Evolutionary conservation across 2,329 filamentous ascomycete genomes (phyloP).

Genomic region (Fusarium algeriense): DNA sequence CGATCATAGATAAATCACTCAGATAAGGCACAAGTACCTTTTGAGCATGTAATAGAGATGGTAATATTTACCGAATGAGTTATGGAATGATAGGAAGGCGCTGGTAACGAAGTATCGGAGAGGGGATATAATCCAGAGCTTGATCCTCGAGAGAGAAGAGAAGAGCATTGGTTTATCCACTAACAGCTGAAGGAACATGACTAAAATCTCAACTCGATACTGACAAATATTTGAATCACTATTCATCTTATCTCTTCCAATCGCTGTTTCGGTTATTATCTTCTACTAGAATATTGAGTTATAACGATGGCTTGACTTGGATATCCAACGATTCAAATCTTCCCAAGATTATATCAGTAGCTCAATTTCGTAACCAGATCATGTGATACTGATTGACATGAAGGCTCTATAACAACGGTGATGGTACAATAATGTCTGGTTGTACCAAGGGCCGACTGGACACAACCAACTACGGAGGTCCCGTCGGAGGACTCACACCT

Average conservation of each 20-base stretch:
- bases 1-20: background rate
- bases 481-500: constrained; percentile 40
- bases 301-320: background rate
- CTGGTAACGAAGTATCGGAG: background rate
- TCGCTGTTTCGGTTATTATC: background rate
- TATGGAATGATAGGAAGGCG: background rate
- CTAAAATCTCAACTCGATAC: background rate
- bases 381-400: background rate
- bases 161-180: background rate
- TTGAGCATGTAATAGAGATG: background rate
- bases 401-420: constrained; percentile 5
- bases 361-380: background rate
- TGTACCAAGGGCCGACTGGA: constrained; percentile 52
- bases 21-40: background rate
- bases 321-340: constrained; percentile 8
- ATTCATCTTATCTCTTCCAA: background rate
- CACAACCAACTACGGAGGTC: constrained; percentile 50
- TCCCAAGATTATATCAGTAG: constrained; percentile 47
- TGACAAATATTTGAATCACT: background rate
- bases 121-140: background rate
- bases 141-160: background rate
- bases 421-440: constrained; percentile 51
- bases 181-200: background rate
- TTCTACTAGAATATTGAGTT: background rate
- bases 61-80: background rate